These are phyloP conservation scores for Talaromyces verruculosus DNA, from an alignment of 2,329 filamentous ascomycete species.

Conservation along the genomic window DNA sequence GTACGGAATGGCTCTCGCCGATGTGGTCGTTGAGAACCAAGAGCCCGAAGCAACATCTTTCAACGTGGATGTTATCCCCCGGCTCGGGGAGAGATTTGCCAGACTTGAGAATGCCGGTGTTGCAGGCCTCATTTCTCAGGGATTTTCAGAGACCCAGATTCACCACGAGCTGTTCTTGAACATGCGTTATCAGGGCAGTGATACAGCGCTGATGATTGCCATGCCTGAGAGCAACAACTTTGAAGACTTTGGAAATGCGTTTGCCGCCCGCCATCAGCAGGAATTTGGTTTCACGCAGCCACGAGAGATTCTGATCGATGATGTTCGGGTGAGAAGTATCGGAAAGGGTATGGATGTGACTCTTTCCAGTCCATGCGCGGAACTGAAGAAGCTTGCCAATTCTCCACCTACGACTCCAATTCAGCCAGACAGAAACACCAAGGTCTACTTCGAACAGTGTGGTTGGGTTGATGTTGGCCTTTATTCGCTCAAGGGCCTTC, in stretches of 20 bases:
- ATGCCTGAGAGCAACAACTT: constrained; percentile 25
- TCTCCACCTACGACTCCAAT: not conserved
- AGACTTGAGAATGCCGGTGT: no score
- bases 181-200: constrained; percentile 47
- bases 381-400: constrained; percentile 24
- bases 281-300: constrained; percentile 46
- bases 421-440: constrained; percentile 24
- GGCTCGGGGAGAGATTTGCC: constrained; percentile 25
- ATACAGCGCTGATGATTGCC: constrained; percentile 46
- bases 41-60: constrained; percentile 33
- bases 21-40: constrained; percentile 41
- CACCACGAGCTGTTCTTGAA: constrained; percentile 40
- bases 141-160: constrained; percentile 38
- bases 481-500: constrained; percentile 27
- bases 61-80: constrained; percentile 22
- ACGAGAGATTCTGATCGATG: constrained; percentile 43
- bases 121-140: constrained; percentile 37
- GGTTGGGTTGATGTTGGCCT: constrained; percentile 26
- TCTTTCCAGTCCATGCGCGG: constrained; percentile 22
- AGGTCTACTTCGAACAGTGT: constrained; percentile 32
- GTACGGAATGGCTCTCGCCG: constrained; percentile 46
- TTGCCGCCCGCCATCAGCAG: constrained; percentile 38
- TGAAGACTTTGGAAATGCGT: no score
- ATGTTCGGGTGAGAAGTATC: constrained; percentile 37
- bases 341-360: constrained; percentile 21